These are phyloP conservation scores for Glarea lozoyensis DNA, from an alignment of 495 filamentous ascomycete species.

Conservation along the genomic window DNA sequence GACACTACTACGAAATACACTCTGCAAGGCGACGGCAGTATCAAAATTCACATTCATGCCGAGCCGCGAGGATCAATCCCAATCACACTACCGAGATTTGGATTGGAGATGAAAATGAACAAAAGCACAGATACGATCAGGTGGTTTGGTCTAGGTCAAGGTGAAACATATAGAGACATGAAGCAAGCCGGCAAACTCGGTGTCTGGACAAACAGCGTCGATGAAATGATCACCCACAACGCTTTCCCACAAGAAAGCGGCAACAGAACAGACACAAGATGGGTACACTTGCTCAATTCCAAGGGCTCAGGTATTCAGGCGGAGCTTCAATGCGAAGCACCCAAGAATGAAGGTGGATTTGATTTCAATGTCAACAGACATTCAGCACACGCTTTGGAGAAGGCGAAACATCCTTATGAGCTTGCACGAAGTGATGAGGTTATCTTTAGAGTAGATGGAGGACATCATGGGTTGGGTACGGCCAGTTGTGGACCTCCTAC, in stretches of 20 bases:
- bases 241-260: conserved; percentile 60
- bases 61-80: conserved; percentile 31
- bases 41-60: conserved; percentile 36
- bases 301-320: conserved; percentile 29
- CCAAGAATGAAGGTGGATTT: not conserved
- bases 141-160: conserved; percentile 58
- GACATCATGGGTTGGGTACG: conserved; percentile 43
- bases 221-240: conserved; percentile 45
- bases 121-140: conserved; percentile 25
- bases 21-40: conserved; percentile 31
- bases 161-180: conserved; percentile 52
- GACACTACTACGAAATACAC: conserved; percentile 43
- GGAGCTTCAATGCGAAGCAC: conserved; percentile 19
- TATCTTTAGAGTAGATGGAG: conserved; percentile 50
- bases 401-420: conserved; percentile 49
- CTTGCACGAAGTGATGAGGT: conserved; percentile 37
- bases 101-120: conserved; percentile 34
- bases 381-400: conserved; percentile 40
- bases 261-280: conserved; percentile 51
- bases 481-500: conserved; percentile 43
- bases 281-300: conserved; percentile 38
- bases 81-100: conserved; percentile 46
- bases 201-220: conserved; percentile 34
- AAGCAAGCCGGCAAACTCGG: conserved; percentile 48
- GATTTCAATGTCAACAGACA: conserved; percentile 45